Evolutionary conservation across 805 yeast species (phyloP).

Genomic region (Kurtzmaniella fragi): DNA sequence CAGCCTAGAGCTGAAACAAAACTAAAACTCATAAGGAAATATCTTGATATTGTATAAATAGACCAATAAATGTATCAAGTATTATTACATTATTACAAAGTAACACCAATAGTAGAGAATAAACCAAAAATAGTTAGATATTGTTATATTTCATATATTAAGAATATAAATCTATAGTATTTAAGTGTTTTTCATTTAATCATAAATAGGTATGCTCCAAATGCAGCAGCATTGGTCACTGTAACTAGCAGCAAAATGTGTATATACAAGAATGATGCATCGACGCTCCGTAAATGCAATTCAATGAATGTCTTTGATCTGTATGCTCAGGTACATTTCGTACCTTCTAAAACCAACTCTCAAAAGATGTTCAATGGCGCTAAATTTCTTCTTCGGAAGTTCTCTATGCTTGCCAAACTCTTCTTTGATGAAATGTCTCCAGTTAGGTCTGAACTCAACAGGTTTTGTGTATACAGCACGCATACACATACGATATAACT

Average conservation of each 20-base stretch:
- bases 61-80: too few species aligned
- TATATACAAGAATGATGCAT: not conserved
- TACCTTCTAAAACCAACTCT: slow-evolving; percentile 68
- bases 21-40: too few species aligned
- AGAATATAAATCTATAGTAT: too few species aligned
- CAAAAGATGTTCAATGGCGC: slow-evolving; percentile 78
- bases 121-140: too few species aligned
- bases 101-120: too few species aligned
- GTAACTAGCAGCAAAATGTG: not conserved
- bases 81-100: too few species aligned
- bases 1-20: too few species aligned
- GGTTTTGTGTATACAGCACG: slow-evolving; percentile 46
- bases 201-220: too few species aligned
- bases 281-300: not conserved
- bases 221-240: too few species aligned
- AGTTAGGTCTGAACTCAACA: slow-evolving; percentile 35
- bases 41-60: too few species aligned
- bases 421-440: slow-evolving; percentile 42
- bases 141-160: too few species aligned
- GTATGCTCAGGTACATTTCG: slow-evolving; percentile 68
- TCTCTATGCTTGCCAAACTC: slow-evolving; percentile 58
- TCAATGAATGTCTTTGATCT: slow-evolving; percentile 60
- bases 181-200: too few species aligned
- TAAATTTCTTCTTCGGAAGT: slow-evolving; percentile 72
- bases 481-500: slow-evolving; percentile 45